phyloP scores from a whole-genome alignment of 1,284 basidiomycete species.

The Afroboletus lepidellus region DNA sequence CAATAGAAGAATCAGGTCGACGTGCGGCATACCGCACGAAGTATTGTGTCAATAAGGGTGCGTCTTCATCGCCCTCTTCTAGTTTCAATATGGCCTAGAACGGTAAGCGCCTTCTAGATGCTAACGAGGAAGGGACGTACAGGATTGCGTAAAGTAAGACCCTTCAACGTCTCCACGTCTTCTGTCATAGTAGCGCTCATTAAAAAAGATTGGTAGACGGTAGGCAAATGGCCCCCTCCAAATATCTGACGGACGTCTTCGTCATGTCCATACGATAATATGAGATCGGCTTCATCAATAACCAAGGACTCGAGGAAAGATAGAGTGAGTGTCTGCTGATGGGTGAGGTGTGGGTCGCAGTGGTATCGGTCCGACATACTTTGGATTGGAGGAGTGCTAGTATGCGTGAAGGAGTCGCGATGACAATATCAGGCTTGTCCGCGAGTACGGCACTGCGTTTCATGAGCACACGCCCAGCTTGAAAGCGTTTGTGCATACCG shows the following conservation, averaged over 20 bases:
- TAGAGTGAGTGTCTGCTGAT: slow-evolving; percentile 56
- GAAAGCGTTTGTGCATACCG: slow-evolving; percentile 43
- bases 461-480: slow-evolving; percentile 1
- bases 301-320: slow-evolving; percentile 80
- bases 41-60: slow-evolving; percentile 82
- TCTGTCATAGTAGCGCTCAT: slow-evolving; percentile 99
- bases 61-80: slow-evolving; percentile 82
- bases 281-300: slow-evolving; percentile 97
- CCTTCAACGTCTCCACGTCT: slow-evolving; percentile 90
- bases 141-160: slow-evolving; percentile 83
- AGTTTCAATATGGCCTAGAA: slow-evolving; percentile 78
- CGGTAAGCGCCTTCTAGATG: not conserved
- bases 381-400: slow-evolving; percentile 80
- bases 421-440: slow-evolving; percentile 89
- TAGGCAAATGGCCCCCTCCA: slow-evolving; percentile 75
- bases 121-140: slow-evolving; percentile 45
- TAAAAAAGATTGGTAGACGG: slow-evolving; percentile 90
- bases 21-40: slow-evolving; percentile 58
- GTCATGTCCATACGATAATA: slow-evolving; percentile 96
- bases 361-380: slow-evolving; percentile 35
- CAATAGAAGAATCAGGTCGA: not conserved
- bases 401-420: slow-evolving; percentile 88
- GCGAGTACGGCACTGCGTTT: slow-evolving; percentile 68
- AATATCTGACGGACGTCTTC: slow-evolving; percentile 89
- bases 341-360: slow-evolving; percentile 1